A percentile compares a stretch with the other conserved stretches of the same genome.
These are phyloP conservation scores for Tulasnella sp. DNA, from an alignment of 768 basidiomycete genomes.

Conservation along the genomic window DNA sequence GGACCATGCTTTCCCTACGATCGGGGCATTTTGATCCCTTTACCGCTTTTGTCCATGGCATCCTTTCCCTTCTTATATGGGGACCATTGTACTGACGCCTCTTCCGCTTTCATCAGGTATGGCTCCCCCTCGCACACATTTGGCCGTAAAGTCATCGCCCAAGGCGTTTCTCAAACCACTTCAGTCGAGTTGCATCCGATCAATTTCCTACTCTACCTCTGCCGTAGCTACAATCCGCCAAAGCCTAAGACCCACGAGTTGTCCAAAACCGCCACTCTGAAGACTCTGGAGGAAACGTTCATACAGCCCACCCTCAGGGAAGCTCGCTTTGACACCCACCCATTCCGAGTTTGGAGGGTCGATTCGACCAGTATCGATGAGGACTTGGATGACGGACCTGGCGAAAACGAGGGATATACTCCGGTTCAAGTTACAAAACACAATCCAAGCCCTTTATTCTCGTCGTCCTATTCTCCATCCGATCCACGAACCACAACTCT, in stretches of 20 bases:
- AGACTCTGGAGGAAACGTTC: constrained; percentile 30
- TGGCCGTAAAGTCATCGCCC: constrained; percentile 57
- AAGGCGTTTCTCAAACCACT: constrained; percentile 44
- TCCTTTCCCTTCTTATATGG: not conserved
- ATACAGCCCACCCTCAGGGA: constrained; percentile 20
- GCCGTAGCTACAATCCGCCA: constrained; percentile 28
- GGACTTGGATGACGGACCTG: constrained; percentile 30
- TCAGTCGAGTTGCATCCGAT: constrained; percentile 69
- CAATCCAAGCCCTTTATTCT: constrained; percentile 4
- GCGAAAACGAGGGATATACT: constrained; percentile 19
- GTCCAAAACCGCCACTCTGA: constrained; percentile 47
- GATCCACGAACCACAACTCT: constrained; percentile 35
- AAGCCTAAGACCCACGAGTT: constrained; percentile 37
- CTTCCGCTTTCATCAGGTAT: constrained; percentile 50
- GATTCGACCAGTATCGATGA: constrained; percentile 14
- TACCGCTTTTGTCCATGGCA: not conserved
- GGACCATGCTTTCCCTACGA: too few species aligned
- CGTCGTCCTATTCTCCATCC: constrained; percentile 25
- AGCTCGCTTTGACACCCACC: not conserved
- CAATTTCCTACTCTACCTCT: constrained; percentile 43
- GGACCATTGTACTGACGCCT: not conserved
- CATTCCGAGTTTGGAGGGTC: constrained; percentile 52
- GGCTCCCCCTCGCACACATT: constrained; percentile 50
- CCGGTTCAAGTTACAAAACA: constrained; percentile 15
- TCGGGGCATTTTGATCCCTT: not conserved